Evolutionary conservation across 2,329 filamentous ascomycete species (phyloP).

Genomic region (Kalaharituber pfeilii): DNA sequence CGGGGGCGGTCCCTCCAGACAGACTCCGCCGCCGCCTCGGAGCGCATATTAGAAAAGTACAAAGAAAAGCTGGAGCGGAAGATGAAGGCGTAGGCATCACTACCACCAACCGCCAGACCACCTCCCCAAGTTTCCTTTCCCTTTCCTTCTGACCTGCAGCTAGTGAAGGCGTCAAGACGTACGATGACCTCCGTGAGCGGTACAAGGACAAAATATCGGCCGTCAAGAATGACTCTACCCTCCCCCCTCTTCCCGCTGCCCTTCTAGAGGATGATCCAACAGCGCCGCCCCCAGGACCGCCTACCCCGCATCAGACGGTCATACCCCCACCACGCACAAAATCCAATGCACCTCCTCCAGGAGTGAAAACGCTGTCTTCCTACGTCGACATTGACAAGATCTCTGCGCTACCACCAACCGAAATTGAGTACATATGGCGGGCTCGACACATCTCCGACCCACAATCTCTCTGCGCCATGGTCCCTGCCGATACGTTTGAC

Average conservation of each 20-base stretch:
- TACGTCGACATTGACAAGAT: constrained; percentile 70
- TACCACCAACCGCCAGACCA: background rate
- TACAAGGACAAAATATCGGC: constrained; percentile 70
- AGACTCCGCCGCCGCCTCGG: background rate
- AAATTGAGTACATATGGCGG: constrained; percentile 80
- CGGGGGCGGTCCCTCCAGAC: background rate
- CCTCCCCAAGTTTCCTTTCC: background rate
- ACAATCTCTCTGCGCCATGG: constrained; percentile 64
- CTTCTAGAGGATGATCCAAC: constrained; percentile 23
- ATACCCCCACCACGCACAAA: constrained; percentile 22
- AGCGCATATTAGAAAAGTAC: constrained; percentile 63
- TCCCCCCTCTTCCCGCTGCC: constrained; percentile 28
- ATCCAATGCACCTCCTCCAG: constrained; percentile 26
- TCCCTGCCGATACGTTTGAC: constrained; percentile 56
- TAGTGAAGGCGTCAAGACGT: constrained; percentile 46
- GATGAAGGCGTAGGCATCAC: constrained; percentile 42
- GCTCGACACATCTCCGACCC: constrained; percentile 60
- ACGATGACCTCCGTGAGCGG: constrained; percentile 59
- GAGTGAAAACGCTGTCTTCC: constrained; percentile 46
- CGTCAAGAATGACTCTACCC: constrained; percentile 49
- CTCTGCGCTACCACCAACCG: constrained; percentile 49
- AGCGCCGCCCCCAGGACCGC: constrained; percentile 27
- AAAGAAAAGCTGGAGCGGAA: constrained; percentile 67
- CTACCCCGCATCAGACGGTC: constrained; percentile 28
- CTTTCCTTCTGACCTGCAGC: background rate